Evolutionary conservation across 345 rosid genomes (phyloP).

Genomic region (Jatropha curcas): DNA sequence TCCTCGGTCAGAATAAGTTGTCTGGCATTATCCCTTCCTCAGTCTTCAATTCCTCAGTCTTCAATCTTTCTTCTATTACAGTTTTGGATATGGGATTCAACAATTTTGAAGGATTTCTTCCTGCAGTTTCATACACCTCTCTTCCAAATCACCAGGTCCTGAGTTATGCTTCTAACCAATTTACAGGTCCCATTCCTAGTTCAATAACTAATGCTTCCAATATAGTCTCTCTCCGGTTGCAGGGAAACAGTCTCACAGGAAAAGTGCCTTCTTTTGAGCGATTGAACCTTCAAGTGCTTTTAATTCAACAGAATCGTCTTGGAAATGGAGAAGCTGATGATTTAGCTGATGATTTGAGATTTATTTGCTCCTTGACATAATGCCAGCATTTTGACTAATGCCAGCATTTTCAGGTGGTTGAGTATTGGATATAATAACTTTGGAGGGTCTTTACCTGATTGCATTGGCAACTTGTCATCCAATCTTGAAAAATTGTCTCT

Average conservation of each 20-base stretch:
- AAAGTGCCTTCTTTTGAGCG: not conserved
- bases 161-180: not conserved
- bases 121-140: not conserved
- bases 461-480: conserved; percentile 14
- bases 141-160: not conserved
- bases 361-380: not conserved
- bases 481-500: not conserved
- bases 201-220: not conserved
- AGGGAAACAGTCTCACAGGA: not conserved
- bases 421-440: not conserved
- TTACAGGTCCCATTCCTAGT: not conserved
- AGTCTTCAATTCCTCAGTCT: not conserved
- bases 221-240: not conserved
- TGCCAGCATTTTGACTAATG: not conserved
- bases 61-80: not conserved
- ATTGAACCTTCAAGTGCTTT: too few relatives aligned
- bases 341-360: not conserved
- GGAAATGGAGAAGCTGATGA: not conserved
- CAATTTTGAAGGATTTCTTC: not conserved
- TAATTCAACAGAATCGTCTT: not conserved
- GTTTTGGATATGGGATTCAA: not conserved
- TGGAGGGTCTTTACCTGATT: conserved; percentile 26
- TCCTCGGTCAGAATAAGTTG: not conserved
- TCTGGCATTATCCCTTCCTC: not conserved
- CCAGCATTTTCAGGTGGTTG: too few relatives aligned